Base-by-base conservation (phyloP, 2,329 filamentous ascomycete species). In the Neonectria sp. region DNA sequence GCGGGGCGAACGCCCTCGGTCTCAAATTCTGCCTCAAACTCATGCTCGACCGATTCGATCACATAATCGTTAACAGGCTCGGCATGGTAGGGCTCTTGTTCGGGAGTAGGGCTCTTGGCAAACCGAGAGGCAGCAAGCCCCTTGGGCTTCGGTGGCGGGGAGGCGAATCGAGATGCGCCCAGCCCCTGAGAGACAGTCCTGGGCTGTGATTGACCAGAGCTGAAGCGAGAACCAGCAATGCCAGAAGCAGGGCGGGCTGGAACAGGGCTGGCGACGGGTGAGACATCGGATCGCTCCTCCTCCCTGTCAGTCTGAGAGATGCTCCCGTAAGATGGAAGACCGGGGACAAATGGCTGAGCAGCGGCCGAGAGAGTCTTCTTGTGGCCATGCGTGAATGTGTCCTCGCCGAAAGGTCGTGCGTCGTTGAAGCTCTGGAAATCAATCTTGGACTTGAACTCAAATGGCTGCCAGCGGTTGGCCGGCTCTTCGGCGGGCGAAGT, bases 341-440 rank as follows among this genome's bases (percentile, higher is more conserved):
- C 81, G 15, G 88, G 86, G 5, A 84, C 86, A 77, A 96, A 97
- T 0, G 92, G 87, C 73, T 89, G 89, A 0, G 93, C 92, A 17
- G 89, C 86, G 4, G 92, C 91, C 40, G 93, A 95, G 12, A 77
- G 61, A 5, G 90, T 90, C 71, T 86, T 86, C 71, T 84, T 84
- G 55, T 77, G 77, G 76, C 83, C 78, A 61, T 83, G 83, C 70
- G 81, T 76, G 72, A 85, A 81, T 15, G 65, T 73, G 17, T 83
- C 82, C 2, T 86, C 83, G 13, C 82, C 83, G 67, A 86, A 85
- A 1, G 86, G 85, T 29, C 83, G 82, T 2, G 88, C 85, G 55
- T 85, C 82, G 68, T 86, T 85, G 74, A 90, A 90, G 66, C 80
- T 82, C 31, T 82, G 82, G 11, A 86, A 78, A 3, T 89, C 86